Percentiles rank a stretch among this genome's conserved stretches.
phyloP scores from a whole-genome alignment of 208 protist species.

The Porcisia hertigi region DNA sequence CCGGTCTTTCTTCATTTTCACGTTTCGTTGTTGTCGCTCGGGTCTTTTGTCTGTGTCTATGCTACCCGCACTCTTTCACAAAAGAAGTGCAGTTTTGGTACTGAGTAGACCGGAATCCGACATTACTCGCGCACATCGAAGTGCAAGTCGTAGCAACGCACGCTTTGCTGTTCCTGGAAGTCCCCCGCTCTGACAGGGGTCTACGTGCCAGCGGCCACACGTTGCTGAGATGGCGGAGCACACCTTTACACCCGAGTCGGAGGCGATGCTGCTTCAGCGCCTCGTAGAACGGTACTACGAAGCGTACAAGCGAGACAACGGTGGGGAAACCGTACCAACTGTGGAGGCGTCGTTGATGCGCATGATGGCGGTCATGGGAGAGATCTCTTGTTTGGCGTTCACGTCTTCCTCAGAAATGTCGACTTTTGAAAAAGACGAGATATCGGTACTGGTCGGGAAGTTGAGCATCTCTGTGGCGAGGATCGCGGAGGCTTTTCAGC shows the following conservation, averaged over 20 bases:
- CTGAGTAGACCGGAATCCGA: too few species aligned
- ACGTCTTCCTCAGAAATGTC: slow-evolving; percentile 50
- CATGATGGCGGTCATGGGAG: slow-evolving; percentile 78
- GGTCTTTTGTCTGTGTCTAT: background rate
- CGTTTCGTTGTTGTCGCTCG: background rate
- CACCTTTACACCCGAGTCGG: background rate
- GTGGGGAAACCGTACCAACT: slow-evolving; percentile 30
- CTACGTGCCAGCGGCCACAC: background rate
- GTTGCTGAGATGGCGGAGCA: slow-evolving; percentile 1
- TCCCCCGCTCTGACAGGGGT: background rate
- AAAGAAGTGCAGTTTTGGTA: too few species aligned
- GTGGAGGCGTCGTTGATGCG: slow-evolving; percentile 63
- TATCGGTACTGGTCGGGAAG: slow-evolving; percentile 53
- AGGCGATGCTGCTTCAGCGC: slow-evolving; percentile 41
- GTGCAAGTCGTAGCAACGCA: background rate
- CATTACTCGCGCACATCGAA: background rate
- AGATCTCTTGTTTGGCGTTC: slow-evolving; percentile 61
- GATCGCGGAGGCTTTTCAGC: slow-evolving; percentile 60
- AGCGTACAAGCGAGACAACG: slow-evolving; percentile 36
- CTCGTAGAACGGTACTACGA: slow-evolving; percentile 59
- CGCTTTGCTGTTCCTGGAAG: too few species aligned
- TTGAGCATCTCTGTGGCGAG: slow-evolving; percentile 59
- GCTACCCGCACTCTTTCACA: too few species aligned
- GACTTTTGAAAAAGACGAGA: slow-evolving; percentile 73
- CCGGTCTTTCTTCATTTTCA: background rate